Evolutionary conservation across 106 monocot species (phyloP), one percentile per base, ranked within the genome.

Genomic region (Amphibolis antarctica): DNA sequence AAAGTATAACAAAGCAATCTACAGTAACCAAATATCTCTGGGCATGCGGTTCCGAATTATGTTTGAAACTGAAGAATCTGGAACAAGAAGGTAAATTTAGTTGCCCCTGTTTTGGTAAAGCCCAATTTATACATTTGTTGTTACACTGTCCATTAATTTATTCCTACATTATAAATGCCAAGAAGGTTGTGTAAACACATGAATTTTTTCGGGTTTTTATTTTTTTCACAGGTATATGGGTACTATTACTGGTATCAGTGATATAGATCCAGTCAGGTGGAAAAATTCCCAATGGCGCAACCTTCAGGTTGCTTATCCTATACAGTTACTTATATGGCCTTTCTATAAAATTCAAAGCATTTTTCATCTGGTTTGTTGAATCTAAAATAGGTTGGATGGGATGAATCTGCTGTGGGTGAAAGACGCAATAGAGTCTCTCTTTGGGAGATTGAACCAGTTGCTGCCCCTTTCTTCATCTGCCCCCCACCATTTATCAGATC

Each of bases 251-350:
- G 89, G 94, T 46, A 86, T 94, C 44, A 86, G 78, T 53, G 94
- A 90, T 78, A 59, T 96, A 25, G 94, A 90, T 82, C 77, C 86
- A 28, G 68, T 90, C 42, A 96, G 94, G 67, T 96, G 89, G 90
- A 90, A 90, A 60, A 86, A 84, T 68, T 94, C 94, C 13, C 83
- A 83, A n/a, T 94, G 94, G 94, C 77, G 94, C 17, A 94, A 89
- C 67, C 73, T 94, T 49, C 94, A 94, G 89, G 94, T 94, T 43
- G 28, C 2, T 7, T 36, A 2, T 49, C 1, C 17, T 49, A 4
- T n/a, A n/a, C n/a, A n/a, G n/a, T n/a, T 49, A 49, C 12, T 49
- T 15, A 49, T 36, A 19, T 17, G 49, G 49, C n/a, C 17, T 14
- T 49, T 49, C 17, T 49, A 4, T 36, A 36, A 36, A 2, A 36